Base-by-base conservation (phyloP, 1,139 yeast species). In the Arxiozyma heterogenica region DNA sequence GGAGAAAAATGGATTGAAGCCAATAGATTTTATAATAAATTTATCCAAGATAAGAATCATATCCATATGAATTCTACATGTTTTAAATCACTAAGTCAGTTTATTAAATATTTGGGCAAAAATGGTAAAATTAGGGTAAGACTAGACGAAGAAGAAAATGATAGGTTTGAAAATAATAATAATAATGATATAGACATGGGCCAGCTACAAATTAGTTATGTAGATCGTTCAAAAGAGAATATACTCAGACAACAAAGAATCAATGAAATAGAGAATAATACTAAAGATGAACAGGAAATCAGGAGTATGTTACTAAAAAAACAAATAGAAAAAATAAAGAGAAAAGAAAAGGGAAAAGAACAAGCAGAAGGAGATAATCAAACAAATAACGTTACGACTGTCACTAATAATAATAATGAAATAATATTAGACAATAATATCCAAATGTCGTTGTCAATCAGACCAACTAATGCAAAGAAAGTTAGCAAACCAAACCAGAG, bases 21-120 rank as follows among this genome's bases (percentile, higher is more conserved):
- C 11, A 93, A 94, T 70, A 79, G 82, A 64, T 89, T 89, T 65
- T 93, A 93, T 71, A 96, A 91, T 63, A 97, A 91, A 67, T 86
- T 86, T 64, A 85, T 86, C 53, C 79, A 79, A 59, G 88, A 90
- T 65, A 80, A 81, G 63, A 81, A 87, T 54, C 98, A 93, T 68
- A 74, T 90, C 5, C 98, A 91, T 67, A 82, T 93, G 85, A 90
- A 89, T 65, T 83, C 97, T 3, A 93, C 98, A 0, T 75, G 76
- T 58, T 93, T 95, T 91, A 68, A 77, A 3, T 79, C 86, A 5
- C 70, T 94, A 45, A 79, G 93, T 0, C 79, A 80, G 52, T 87
- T 91, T 66, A 77, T 89, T n/a, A 78, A 80, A 58, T 73, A 80
- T 61, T 70, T 93, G 59, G 86, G 83, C 1, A 73, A 76, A 25